Percentiles rank a stretch among this genome's conserved stretches.
Conservation (phyloP, 257 asterid species). For the Eustoma russellianum region DNA sequence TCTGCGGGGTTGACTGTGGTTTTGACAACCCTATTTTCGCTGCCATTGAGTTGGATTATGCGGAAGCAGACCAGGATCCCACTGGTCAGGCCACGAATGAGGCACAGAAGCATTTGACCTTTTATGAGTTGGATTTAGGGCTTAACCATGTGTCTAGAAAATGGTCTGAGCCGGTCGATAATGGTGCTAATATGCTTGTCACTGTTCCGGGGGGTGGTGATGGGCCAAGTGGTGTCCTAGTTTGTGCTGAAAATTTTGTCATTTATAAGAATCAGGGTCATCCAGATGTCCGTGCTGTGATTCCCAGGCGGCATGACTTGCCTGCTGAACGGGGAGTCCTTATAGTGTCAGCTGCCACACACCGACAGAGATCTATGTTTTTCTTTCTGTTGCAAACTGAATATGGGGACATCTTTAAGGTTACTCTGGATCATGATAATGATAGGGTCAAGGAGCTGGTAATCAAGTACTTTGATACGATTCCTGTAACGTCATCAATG, state of each 20-base stretch:
- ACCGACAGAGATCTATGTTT: conserved; percentile 91
- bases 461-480: conserved; percentile 90
- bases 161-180: conserved; percentile 95
- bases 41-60: conserved; percentile 88
- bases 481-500: conserved; percentile 84
- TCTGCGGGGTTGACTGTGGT: conserved; percentile 94
- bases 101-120: conserved; percentile 88
- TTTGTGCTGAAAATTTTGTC: conserved; percentile 93
- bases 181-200: conserved; percentile 95
- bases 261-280: conserved; percentile 97
- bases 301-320: conserved; percentile 88
- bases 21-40: conserved; percentile 96
- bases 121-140: conserved; percentile 92
- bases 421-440: conserved; percentile 70
- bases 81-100: conserved; percentile 89
- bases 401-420: conserved; percentile 90
- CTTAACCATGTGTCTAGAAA: conserved; percentile 97
- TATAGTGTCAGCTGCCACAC: conserved; percentile 93
- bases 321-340: conserved; percentile 97
- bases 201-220: conserved; percentile 99
- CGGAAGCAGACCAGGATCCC: conserved; percentile 97
- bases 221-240: conserved; percentile 99
- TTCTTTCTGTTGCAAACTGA: conserved; percentile 98
- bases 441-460: conserved; percentile 85
- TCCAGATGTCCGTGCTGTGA: conserved; percentile 87